Conservation (phyloP, 257 asterid genomes). For the Sherardia arvensis region DNA sequence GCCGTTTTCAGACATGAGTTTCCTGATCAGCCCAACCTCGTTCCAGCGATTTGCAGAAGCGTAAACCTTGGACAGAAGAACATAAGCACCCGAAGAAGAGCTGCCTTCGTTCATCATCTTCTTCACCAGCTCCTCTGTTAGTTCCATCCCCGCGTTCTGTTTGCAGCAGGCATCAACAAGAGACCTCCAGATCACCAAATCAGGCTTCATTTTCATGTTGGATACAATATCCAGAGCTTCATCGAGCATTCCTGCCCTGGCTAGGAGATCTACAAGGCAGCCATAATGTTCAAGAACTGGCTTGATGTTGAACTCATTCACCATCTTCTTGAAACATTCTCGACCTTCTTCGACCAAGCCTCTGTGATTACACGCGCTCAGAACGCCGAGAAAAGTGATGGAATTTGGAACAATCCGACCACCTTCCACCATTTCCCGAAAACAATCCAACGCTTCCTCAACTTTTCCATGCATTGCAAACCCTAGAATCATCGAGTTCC, state of each 20-base stretch:
- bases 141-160: constrained; percentile 30
- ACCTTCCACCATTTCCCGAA: constrained; percentile 32
- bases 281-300: constrained; percentile 83
- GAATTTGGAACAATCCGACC: constrained; percentile 42
- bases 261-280: constrained; percentile 62
- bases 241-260: constrained; percentile 41
- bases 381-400: constrained; percentile 55
- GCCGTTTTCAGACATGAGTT: constrained; percentile 56
- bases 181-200: constrained; percentile 71
- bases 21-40: constrained; percentile 67
- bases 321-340: constrained; percentile 44
- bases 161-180: constrained; percentile 63
- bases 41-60: constrained; percentile 64
- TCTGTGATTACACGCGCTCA: constrained; percentile 65
- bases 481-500: constrained; percentile 62
- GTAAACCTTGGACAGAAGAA: constrained; percentile 57
- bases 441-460: constrained; percentile 36
- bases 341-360: constrained; percentile 59
- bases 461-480: constrained; percentile 58
- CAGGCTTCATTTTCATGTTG: constrained; percentile 68
- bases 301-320: constrained; percentile 27
- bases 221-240: constrained; percentile 58
- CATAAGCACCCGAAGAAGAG: constrained; percentile 47
- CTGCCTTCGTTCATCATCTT: constrained; percentile 24
- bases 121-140: constrained; percentile 53